Evolutionary conservation across 768 basidiomycete species (phyloP).

Genomic region (Lyophyllum shimeji): DNA sequence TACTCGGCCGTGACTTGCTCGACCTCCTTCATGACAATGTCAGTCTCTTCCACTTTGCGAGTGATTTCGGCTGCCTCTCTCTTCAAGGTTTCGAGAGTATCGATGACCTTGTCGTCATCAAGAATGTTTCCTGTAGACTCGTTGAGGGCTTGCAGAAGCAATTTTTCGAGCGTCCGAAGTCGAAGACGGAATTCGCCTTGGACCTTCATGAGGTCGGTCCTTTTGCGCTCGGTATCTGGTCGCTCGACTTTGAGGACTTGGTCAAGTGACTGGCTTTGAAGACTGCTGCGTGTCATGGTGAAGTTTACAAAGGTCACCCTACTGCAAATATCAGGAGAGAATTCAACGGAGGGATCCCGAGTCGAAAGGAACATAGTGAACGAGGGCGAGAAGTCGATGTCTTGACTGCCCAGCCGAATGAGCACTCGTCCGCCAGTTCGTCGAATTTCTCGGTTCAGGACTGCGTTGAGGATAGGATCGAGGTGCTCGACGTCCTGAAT

Average conservation of each 20-base stretch:
- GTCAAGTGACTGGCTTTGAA: conserved; percentile 97
- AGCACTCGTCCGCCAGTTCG: conserved; percentile 96
- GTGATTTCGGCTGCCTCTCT: conserved; percentile 96
- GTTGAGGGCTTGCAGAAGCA: conserved; percentile 91
- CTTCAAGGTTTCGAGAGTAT: conserved; percentile 93
- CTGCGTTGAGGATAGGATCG: conserved; percentile 96
- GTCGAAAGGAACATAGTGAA: conserved; percentile 99
- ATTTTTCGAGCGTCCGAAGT: conserved; percentile 87
- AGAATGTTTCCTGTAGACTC: conserved; percentile 97
- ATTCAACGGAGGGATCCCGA: conserved; percentile 94
- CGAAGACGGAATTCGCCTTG: conserved; percentile 97
- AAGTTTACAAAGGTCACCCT: conserved; percentile 95
- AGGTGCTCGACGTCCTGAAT: conserved; percentile 98
- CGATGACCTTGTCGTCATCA: conserved; percentile 98
- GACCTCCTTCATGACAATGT: conserved; percentile 93
- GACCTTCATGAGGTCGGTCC: conserved; percentile 96
- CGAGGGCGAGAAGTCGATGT: conserved; percentile 99
- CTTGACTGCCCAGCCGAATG: conserved; percentile 94
- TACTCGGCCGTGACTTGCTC: conserved; percentile 96
- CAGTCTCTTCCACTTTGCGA: conserved; percentile 94
- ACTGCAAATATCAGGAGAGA: conserved; percentile 98
- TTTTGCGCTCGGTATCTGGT: conserved; percentile 92
- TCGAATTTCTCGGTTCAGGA: conserved; percentile 94
- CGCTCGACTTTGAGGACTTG: conserved; percentile 97
- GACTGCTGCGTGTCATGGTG: conserved; percentile 97